A percentile compares a stretch with the other conserved stretches of the same genome.
Evolutionary conservation across 1,284 basidiomycete genomes (phyloP).

Genomic region (Trichosporon asahii): DNA sequence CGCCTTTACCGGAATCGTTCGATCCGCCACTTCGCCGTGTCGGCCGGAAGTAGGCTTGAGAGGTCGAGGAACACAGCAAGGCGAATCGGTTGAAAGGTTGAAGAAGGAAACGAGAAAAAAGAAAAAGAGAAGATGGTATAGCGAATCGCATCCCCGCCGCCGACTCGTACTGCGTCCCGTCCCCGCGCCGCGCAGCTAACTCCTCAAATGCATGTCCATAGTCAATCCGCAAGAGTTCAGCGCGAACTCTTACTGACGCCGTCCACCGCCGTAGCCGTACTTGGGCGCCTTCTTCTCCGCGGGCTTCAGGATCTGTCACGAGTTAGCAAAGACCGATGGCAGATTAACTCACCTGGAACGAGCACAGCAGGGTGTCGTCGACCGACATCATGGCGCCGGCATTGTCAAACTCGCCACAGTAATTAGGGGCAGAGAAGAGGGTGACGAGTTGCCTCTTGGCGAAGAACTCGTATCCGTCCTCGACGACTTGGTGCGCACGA

Average conservation of each 20-base stretch:
- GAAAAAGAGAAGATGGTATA: background rate
- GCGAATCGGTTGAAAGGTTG: background rate
- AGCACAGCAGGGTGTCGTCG: constrained; percentile 94
- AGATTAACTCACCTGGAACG: constrained; percentile 73
- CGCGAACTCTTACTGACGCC: constrained; percentile 39
- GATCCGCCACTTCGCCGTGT: background rate
- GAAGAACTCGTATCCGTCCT: constrained; percentile 99
- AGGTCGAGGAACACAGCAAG: background rate
- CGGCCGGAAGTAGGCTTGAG: background rate
- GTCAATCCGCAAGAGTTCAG: background rate
- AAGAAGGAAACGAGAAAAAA: background rate
- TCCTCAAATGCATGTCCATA: constrained; percentile 10
- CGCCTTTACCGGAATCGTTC: background rate
- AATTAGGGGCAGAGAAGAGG: constrained; percentile 96
- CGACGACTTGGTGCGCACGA: constrained; percentile 95
- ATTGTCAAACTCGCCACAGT: constrained; percentile 98
- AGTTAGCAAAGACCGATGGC: background rate
- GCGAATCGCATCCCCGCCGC: background rate
- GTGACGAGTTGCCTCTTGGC: constrained; percentile 97
- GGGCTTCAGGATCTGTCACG: constrained; percentile 84
- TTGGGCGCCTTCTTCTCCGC: constrained; percentile 83
- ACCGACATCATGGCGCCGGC: constrained; percentile 99
- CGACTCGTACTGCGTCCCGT: background rate
- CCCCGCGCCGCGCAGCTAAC: constrained; percentile 7
- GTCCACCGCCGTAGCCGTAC: constrained; percentile 48